These are phyloP conservation scores for Nannizziopsis barbatae DNA, from an alignment of 2,329 filamentous ascomycete genomes.

Conservation along the genomic window DNA sequence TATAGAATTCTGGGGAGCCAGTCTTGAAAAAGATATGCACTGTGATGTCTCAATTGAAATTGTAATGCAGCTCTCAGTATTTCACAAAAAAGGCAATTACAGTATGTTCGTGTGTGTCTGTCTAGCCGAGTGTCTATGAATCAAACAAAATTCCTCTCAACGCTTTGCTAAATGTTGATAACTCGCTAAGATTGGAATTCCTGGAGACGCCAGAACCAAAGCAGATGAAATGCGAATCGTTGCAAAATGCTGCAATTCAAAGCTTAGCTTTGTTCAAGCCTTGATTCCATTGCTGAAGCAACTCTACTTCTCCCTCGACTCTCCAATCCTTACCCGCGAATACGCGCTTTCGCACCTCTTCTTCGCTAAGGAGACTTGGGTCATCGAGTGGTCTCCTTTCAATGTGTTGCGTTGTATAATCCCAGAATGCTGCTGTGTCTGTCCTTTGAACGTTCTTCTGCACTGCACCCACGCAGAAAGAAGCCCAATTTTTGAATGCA, in stretches of 20 bases:
- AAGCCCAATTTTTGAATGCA: slow-evolving; percentile 46
- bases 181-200: neutral
- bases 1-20: too few relatives aligned
- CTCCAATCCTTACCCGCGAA: slow-evolving; percentile 24
- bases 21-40: too few relatives aligned
- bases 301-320: slow-evolving; percentile 26
- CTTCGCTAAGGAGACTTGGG: slow-evolving; percentile 26
- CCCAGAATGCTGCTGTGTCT: slow-evolving; percentile 23
- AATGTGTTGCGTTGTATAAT: slow-evolving; percentile 21
- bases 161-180: too few relatives aligned
- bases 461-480: slow-evolving; percentile 39
- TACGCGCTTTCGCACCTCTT: slow-evolving; percentile 27
- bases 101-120: too few relatives aligned
- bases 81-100: too few relatives aligned
- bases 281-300: slow-evolving; percentile 24
- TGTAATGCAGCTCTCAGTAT: too few relatives aligned
- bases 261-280: slow-evolving; percentile 13
- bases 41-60: too few relatives aligned
- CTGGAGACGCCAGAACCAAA: too few relatives aligned
- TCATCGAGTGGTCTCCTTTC: slow-evolving; percentile 27
- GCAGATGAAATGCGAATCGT: neutral
- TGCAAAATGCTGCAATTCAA: neutral
- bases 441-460: slow-evolving; percentile 20
- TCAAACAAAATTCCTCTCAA: too few relatives aligned
- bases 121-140: too few relatives aligned